Percentiles rank a stretch among this genome's conserved stretches.
phyloP scores from a whole-genome alignment of 1,139 yeast genomes.

The Diutina pseudorugosa region DNA sequence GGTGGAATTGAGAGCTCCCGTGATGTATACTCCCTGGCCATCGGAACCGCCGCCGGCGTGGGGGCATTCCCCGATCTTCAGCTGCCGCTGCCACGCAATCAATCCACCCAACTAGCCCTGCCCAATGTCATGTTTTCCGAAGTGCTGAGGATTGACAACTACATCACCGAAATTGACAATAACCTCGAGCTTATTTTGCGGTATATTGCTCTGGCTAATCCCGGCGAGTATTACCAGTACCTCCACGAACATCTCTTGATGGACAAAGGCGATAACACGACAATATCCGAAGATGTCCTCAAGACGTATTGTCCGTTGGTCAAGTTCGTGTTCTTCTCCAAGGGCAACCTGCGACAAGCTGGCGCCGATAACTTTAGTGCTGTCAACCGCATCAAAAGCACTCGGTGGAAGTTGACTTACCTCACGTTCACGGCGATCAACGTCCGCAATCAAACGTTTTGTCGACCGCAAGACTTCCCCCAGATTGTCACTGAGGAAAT shows the following conservation, averaged over 20 bases:
- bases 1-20: background rate
- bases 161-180: constrained; percentile 27
- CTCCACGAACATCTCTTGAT: constrained; percentile 24
- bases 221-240: constrained; percentile 33
- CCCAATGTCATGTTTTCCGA: background rate
- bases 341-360: constrained; percentile 21
- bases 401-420: constrained; percentile 42
- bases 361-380: constrained; percentile 27
- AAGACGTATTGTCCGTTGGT: constrained; percentile 38
- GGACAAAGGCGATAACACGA: constrained; percentile 25
- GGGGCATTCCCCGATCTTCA: background rate
- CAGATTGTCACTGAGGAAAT: background rate
- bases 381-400: constrained; percentile 31
- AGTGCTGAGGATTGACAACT: background rate
- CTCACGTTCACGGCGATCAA: constrained; percentile 27
- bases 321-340: constrained; percentile 35
- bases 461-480: background rate
- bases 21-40: background rate
- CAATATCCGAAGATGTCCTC: constrained; percentile 12
- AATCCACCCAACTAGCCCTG: background rate
- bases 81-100: background rate
- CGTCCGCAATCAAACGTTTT: background rate
- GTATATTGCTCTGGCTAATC: constrained; percentile 45
- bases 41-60: constrained; percentile 1
- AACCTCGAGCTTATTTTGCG: constrained; percentile 33